phyloP scores from a whole-genome alignment of 441 rosid species.

The Metrosideros polymorpha region DNA sequence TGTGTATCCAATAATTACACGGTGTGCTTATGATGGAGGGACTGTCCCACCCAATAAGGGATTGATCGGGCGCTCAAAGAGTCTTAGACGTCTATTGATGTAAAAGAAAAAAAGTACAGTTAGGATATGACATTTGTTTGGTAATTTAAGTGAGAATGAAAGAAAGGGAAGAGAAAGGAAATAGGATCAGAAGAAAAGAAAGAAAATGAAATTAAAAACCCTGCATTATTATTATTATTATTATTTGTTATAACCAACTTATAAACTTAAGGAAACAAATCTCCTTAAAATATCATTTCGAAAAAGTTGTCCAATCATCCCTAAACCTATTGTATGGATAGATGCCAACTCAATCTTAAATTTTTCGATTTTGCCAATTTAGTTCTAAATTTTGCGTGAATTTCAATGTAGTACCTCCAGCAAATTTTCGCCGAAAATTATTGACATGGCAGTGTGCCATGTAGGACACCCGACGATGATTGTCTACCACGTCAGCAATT shows the following conservation, averaged over 20 bases:
- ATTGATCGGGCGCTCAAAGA: neutral
- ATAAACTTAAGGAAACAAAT: neutral
- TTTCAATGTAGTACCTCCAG: no score
- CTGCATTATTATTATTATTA: no score
- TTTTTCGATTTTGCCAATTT: no score
- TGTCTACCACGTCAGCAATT: no score
- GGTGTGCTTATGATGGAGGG: rapidly evolving
- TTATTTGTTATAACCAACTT: no score
- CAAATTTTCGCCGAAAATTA: no score
- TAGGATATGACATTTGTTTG: neutral
- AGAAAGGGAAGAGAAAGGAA: neutral
- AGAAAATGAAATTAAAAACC: neutral
- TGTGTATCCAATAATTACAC: neutral
- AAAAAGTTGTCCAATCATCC: no score
- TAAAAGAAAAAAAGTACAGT: rapidly evolving
- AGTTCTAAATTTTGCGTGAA: no score
- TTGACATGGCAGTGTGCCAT: no score
- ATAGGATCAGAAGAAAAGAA: neutral
- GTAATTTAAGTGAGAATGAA: neutral
- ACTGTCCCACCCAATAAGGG: rapidly evolving
- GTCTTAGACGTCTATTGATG: rapidly evolving
- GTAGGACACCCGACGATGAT: no score
- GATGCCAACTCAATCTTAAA: no score
- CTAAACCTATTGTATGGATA: no score
- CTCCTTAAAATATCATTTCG: neutral